These are phyloP conservation scores for Falciphora oryzae DNA, from an alignment of 2,329 filamentous ascomycete species.

Conservation along the genomic window DNA sequence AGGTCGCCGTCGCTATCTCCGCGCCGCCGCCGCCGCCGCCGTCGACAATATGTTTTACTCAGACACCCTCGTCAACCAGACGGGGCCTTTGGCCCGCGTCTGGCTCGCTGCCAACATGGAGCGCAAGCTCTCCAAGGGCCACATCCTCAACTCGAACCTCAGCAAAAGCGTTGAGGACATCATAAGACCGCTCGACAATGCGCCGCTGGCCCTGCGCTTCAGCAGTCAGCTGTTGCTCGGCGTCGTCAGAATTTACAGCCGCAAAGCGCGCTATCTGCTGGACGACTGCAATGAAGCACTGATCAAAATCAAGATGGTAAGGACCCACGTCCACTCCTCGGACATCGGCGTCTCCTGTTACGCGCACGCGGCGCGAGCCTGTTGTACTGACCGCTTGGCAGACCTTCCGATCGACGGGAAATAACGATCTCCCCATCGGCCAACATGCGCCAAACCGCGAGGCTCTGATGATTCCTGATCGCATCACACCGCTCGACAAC, in stretches of 20 bases:
- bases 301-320: constrained; percentile 97
- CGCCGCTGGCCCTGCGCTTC: constrained; percentile 87
- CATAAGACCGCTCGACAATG: constrained; percentile 76
- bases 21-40: too few relatives aligned
- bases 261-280: constrained; percentile 91
- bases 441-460: constrained; percentile 77
- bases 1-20: not conserved
- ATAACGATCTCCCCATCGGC: constrained; percentile 88
- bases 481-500: constrained; percentile 86
- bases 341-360: not conserved
- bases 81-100: constrained; percentile 91
- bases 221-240: constrained; percentile 92
- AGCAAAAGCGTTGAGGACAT: constrained; percentile 93
- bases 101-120: constrained; percentile 98
- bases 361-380: not conserved
- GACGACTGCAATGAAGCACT: constrained; percentile 97
- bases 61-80: constrained; percentile 91
- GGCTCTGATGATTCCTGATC: constrained; percentile 82
- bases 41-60: constrained; percentile 84
- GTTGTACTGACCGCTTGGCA: constrained; percentile 24
- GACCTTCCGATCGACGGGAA: constrained; percentile 91
- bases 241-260: constrained; percentile 94
- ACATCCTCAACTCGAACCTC: constrained; percentile 91
- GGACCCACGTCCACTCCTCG: constrained; percentile 16
- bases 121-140: constrained; percentile 95